phyloP scores from a whole-genome alignment of 2,329 filamentous ascomycete genomes.

The Fusarium tanahbumbuense region DNA sequence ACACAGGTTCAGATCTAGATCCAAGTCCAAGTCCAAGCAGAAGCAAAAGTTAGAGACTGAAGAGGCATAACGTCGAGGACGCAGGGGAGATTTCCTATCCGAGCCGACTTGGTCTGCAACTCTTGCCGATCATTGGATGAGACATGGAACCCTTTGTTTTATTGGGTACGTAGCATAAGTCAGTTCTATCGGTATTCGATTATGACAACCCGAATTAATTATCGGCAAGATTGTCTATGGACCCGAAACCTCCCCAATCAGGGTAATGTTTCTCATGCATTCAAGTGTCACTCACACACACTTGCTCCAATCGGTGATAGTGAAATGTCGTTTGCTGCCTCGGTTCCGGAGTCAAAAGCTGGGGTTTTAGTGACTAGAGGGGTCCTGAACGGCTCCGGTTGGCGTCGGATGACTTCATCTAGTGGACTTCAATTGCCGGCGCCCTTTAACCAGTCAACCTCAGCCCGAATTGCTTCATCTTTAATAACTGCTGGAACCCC shows the following conservation, averaged over 20 bases:
- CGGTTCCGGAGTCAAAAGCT: slow-evolving; percentile 45
- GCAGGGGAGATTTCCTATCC: slow-evolving; percentile 26
- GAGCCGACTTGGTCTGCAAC: slow-evolving; percentile 33
- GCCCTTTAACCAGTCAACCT: slow-evolving; percentile 28
- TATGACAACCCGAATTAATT: slow-evolving; percentile 18
- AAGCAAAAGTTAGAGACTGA: slow-evolving; percentile 1
- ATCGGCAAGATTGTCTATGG: slow-evolving; percentile 21
- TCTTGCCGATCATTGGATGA: slow-evolving; percentile 33
- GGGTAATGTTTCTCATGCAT: slow-evolving; percentile 27
- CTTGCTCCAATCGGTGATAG: slow-evolving; percentile 17
- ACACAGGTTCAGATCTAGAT: background rate
- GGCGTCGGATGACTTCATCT: slow-evolving; percentile 49
- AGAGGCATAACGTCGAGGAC: slow-evolving; percentile 6
- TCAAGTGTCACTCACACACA: background rate
- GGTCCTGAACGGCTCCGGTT: slow-evolving; percentile 41
- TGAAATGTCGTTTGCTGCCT: slow-evolving; percentile 17
- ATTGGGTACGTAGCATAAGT: slow-evolving; percentile 20
- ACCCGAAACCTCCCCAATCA: slow-evolving; percentile 25
- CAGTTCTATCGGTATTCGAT: slow-evolving; percentile 32
- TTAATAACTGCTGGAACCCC: slow-evolving; percentile 32
- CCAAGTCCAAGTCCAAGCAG: slow-evolving; percentile 4
- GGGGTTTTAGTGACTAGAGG: slow-evolving; percentile 35
- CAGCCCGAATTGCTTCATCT: slow-evolving; percentile 29
- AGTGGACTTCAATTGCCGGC: slow-evolving; percentile 41
- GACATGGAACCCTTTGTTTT: slow-evolving; percentile 5